These are phyloP conservation scores for Ostreobium quekettii DNA, from an alignment of 139 green algal species.

Conservation along the genomic window DNA sequence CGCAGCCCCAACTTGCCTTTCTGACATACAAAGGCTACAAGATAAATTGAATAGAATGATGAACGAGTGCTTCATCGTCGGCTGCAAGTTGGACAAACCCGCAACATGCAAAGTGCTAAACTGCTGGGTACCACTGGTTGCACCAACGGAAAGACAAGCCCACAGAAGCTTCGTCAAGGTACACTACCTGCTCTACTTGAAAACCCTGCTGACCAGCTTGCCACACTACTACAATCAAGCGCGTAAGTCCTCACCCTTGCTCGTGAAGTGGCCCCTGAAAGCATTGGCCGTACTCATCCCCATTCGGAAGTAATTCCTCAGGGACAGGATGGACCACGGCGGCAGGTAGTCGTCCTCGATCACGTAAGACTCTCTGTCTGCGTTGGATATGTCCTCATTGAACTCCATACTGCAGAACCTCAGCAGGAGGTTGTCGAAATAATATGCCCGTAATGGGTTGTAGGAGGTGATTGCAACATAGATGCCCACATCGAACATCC, in stretches of 20 bases:
- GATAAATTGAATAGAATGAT: too few relatives aligned
- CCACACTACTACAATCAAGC: too few relatives aligned
- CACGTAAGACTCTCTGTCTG: constrained; percentile 21
- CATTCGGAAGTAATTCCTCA: constrained; percentile 18
- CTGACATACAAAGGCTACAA: too few relatives aligned
- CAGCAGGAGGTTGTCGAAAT: constrained; percentile 26
- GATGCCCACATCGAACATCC: constrained; percentile 22
- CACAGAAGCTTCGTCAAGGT: too few relatives aligned
- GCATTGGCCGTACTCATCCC: constrained; percentile 25
- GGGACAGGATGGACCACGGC: constrained; percentile 21
- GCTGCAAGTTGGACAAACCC: too few relatives aligned
- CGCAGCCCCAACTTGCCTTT: too few relatives aligned
- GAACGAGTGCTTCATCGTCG: too few relatives aligned
- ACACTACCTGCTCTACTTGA: too few relatives aligned
- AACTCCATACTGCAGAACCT: constrained; percentile 16
- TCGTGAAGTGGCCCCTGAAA: constrained; percentile 16
- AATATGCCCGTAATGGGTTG: constrained; percentile 23
- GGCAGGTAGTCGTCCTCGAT: constrained; percentile 24
- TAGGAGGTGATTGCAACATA: constrained; percentile 26
- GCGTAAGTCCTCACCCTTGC: background rate
- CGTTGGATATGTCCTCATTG: constrained; percentile 16
- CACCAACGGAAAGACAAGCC: too few relatives aligned
- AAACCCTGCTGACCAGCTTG: too few relatives aligned
- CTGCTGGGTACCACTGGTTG: too few relatives aligned
- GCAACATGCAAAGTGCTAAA: too few relatives aligned